phyloP scores from a whole-genome alignment of 1,139 yeast species.

The Starmera stellimalicola region DNA sequence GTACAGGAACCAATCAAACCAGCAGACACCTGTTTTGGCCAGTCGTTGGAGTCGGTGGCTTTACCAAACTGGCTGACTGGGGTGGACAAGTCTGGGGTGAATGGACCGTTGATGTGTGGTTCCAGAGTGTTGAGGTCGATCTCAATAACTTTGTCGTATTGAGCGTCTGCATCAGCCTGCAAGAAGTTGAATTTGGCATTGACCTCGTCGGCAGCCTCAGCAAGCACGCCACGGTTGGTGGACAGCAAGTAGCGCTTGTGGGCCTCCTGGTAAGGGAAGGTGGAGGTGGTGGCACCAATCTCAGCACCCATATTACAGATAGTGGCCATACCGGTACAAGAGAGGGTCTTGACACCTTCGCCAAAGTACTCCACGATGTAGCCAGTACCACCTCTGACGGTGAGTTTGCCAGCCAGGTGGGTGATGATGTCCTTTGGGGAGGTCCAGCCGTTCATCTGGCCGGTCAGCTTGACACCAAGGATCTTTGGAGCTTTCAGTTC shows the following conservation, averaged over 20 bases:
- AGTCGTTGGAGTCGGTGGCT: slow-evolving; percentile 76
- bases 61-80: slow-evolving; percentile 91
- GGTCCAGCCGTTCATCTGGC: slow-evolving; percentile 95
- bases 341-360: slow-evolving; percentile 90
- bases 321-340: slow-evolving; percentile 99
- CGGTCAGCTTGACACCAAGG: slow-evolving; percentile 94
- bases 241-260: slow-evolving; percentile 86
- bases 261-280: slow-evolving; percentile 92
- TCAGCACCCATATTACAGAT: slow-evolving; percentile 99
- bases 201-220: slow-evolving; percentile 59
- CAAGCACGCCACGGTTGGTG: slow-evolving; percentile 77
- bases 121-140: slow-evolving; percentile 90
- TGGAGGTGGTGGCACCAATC: slow-evolving; percentile 98
- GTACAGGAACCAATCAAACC: slow-evolving; percentile 99
- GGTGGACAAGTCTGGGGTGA: slow-evolving; percentile 98
- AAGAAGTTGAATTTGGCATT: slow-evolving; percentile 65
- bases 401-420: slow-evolving; percentile 92
- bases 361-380: slow-evolving; percentile 96
- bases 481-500: slow-evolving; percentile 98
- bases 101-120: slow-evolving; percentile 98
- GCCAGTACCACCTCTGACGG: slow-evolving; percentile 99
- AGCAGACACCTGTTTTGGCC: slow-evolving; percentile 93
- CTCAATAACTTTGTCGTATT: slow-evolving; percentile 93
- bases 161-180: slow-evolving; percentile 88
- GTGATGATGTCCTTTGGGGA: slow-evolving; percentile 97